Evolutionary conservation across 1,284 basidiomycete genomes (phyloP), one percentile per base, ranked within the genome.

Genomic region (Agroathelia rolfsii): DNA sequence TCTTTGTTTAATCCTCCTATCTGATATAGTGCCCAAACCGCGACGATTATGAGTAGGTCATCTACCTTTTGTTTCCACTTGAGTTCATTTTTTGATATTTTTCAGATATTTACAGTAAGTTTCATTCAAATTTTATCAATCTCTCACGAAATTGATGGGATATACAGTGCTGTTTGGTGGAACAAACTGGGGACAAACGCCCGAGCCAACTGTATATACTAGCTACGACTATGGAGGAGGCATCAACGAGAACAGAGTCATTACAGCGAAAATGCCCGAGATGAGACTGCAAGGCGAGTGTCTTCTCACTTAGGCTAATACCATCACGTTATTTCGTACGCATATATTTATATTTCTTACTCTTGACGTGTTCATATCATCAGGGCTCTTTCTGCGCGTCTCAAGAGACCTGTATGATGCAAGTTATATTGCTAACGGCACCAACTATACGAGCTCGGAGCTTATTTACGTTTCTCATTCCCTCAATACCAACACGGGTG

Each of bases 221-320:
- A 66, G 61, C 12, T 66, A 67, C 39, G 66, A 68, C 37, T 68
- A 68, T 37, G 64, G 65, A 26, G 64, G 56, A 45, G 64, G 63
- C 6, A 71, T 73, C 37, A 63, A 67, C 36, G 70, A 73, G 46
- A 69, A 65, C 36, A 56, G 69, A 3, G 51, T 64, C 12, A 58
- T 67, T 1, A 56, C 49, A 11, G 47, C 61, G 1, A 73, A 72
- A 44, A 72, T 69, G 62, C 66, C 66, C 31, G 69, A 73, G 43
- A 64, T 72, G 59, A 58, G 69, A 35, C 52, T 66, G 8, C 68
- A 72, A 55, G 66, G 66, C 54, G 27, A 36, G 17, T 46, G 46
- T 30, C 28, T 46, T 8, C n/a, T n/a, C n/a, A n/a, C n/a, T n/a
- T n/a, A n/a, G n/a, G n/a, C n/a, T n/a, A n/a, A n/a, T n/a, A n/a